These are phyloP conservation scores for Rosa persica DNA, from an alignment of 306 rosid species.

Conservation along the genomic window DNA sequence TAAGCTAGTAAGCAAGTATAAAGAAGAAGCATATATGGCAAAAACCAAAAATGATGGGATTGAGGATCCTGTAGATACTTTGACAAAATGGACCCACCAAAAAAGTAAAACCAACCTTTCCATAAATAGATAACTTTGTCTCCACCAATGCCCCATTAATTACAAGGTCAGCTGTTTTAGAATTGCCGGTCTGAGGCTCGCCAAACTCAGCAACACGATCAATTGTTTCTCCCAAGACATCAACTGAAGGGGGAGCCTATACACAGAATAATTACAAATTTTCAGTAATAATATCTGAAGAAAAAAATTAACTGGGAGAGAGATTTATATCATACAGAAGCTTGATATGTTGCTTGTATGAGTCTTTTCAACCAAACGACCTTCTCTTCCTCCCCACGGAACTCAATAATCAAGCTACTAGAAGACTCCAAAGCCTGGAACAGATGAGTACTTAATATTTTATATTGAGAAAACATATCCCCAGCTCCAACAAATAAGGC, in stretches of 20 bases:
- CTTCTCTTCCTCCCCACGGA: constrained; percentile 70
- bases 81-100: not conserved
- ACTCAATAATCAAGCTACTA: constrained; percentile 83
- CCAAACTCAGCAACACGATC: constrained; percentile 36
- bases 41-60: constrained; percentile 10
- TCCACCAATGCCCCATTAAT: constrained; percentile 82
- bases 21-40: constrained; percentile 4
- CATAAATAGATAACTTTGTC: constrained; percentile 72
- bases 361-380: constrained; percentile 73
- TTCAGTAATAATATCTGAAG: constrained; percentile 7
- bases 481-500: constrained; percentile 15
- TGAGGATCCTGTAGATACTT: constrained; percentile 12
- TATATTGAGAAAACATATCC: not conserved
- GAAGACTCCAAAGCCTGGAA: constrained; percentile 86
- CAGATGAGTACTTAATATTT: not conserved
- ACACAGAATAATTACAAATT: constrained; percentile 19
- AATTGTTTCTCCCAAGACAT: constrained; percentile 49
- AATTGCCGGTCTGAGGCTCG: constrained; percentile 36
- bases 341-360: constrained; percentile 88
- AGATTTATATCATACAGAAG: constrained; percentile 64
- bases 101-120: constrained; percentile 62
- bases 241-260: constrained; percentile 70
- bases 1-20: not conserved
- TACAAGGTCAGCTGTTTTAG: constrained; percentile 73
- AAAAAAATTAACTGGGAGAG: constrained; percentile 15